These are phyloP conservation scores for Cymbopogon citratus DNA, from an alignment of 176 grass and related monocot species.

Conservation along the genomic window DNA sequence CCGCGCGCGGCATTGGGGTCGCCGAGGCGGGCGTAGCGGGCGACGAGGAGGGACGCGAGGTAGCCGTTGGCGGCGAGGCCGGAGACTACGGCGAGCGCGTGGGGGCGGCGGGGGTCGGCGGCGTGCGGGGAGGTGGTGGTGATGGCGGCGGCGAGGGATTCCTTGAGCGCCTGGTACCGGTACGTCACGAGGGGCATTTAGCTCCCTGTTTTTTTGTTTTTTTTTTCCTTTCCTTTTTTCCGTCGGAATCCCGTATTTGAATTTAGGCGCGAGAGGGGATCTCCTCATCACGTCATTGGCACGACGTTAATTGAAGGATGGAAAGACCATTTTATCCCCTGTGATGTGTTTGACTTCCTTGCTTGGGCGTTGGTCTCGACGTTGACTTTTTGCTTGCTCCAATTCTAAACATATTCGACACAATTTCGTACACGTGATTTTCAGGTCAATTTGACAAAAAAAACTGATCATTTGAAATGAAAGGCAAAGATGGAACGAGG, in stretches of 20 bases:
- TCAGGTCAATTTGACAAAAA: too few species aligned
- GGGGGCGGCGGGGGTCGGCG: slow-evolving; percentile 35
- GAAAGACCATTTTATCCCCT: background rate
- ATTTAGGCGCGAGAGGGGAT: background rate
- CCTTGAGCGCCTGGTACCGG: slow-evolving; percentile 60
- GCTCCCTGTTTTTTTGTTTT: background rate
- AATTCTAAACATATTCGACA: background rate
- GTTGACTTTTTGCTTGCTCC: background rate
- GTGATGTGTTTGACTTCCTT: background rate
- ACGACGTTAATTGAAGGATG: background rate
- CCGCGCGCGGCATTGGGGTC: slow-evolving; percentile 25
- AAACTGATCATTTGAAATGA: background rate
- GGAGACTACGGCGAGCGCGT: slow-evolving; percentile 35
- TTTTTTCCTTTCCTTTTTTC: background rate
- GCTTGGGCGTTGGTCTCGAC: background rate
- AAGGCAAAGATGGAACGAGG: too few species aligned
- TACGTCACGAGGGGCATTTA: slow-evolving; percentile 30
- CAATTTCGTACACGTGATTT: too few species aligned
- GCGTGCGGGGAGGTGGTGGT: background rate
- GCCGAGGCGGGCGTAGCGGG: slow-evolving; percentile 55
- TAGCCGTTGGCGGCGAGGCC: slow-evolving; percentile 48
- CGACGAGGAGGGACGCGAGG: slow-evolving; percentile 50
- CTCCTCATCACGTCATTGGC: too few species aligned
- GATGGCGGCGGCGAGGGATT: slow-evolving; percentile 49
- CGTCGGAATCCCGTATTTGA: background rate